Percentiles rank a stretch among this genome's conserved stretches.
Evolutionary conservation across 2,329 filamentous ascomycete genomes (phyloP).

Genomic region (Sphaerulina populicola): DNA sequence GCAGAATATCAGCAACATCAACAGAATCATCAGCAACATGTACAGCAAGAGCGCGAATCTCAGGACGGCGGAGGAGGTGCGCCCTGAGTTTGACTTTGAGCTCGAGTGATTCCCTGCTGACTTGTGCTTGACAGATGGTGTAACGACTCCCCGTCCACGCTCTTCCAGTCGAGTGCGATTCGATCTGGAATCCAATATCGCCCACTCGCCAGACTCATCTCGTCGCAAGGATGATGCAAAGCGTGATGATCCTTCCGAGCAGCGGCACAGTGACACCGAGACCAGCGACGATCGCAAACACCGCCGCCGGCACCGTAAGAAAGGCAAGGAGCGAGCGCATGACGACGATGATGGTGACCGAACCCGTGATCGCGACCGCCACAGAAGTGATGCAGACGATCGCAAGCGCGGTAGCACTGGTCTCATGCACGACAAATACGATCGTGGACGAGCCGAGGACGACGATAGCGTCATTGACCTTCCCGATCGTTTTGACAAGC

Average conservation of each 20-base stretch:
- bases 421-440: slow-evolving; percentile 26
- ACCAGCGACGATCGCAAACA: slow-evolving; percentile 18
- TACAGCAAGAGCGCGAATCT: slow-evolving; percentile 24
- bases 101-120: slow-evolving; percentile 4
- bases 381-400: slow-evolving; percentile 3
- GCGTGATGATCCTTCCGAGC: slow-evolving; percentile 17
- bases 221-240: slow-evolving; percentile 22
- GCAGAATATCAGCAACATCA: slow-evolving; percentile 10
- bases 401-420: slow-evolving; percentile 12
- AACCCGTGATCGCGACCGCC: background rate
- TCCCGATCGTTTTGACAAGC: slow-evolving; percentile 32
- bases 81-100: slow-evolving; percentile 16
- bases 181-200: slow-evolving; percentile 28
- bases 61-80: slow-evolving; percentile 25
- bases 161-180: slow-evolving; percentile 29
- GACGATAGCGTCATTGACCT: slow-evolving; percentile 32
- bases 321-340: slow-evolving; percentile 17
- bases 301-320: slow-evolving; percentile 15
- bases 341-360: slow-evolving; percentile 9
- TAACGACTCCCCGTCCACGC: slow-evolving; percentile 22
- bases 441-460: slow-evolving; percentile 20
- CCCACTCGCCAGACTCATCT: slow-evolving; percentile 25
- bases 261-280: slow-evolving; percentile 17
- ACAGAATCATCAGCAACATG: slow-evolving; percentile 6
- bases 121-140: slow-evolving; percentile 23